Base-by-base conservation (phyloP, 2,329 filamentous ascomycete species). In the Hysterium pulicare region DNA sequence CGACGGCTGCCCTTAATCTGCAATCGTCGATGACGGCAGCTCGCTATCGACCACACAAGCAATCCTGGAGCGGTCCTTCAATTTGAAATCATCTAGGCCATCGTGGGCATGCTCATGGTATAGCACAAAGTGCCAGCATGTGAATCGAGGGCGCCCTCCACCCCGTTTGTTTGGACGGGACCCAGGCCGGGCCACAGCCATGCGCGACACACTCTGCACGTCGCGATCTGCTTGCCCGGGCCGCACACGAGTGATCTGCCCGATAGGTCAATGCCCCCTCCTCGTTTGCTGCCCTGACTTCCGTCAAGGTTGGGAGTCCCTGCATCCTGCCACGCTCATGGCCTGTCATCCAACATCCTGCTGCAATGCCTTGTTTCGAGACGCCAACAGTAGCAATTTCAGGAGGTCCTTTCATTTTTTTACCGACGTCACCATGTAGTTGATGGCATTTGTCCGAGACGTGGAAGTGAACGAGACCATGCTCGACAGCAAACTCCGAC, bases 261-360 rank as follows among this genome's bases (percentile, higher is more conserved):
- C 54, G 58, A 65, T 65, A 61, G 59, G 61, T 47, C 61, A 63
- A 64, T 64, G 48, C 49, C 57, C 37, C 53, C 53, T 51, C 50
- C 46, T 56, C 50, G 53, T 50, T 53, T 52, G 49, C 49, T 53
- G 48, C 52, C 56, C 54, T 49, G 46, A 47, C 49, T 46, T 40
- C 32, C 20, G 32, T 7, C 13, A n/a, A 41, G 43, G 40, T 42
- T 44, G 38, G 46, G 46, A 52, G 57, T 51, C 59, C 61, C 61
- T 65, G 61, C 61, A 61, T 43, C 51, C 58, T 53, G 55, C 50
- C 47, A 55, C 50, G 51, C 54, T 56, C 46, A 34, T 46, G 45
- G 44, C 48, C 52, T 54, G 50, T 50, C 45, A 45, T 46, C 45
- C 54, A 48, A 45, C 46, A 44, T 42, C 38, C 41, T 40, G 46